phyloP scores from a whole-genome alignment of 1,139 yeast species.

The Casaregolazyma suthepensis region DNA sequence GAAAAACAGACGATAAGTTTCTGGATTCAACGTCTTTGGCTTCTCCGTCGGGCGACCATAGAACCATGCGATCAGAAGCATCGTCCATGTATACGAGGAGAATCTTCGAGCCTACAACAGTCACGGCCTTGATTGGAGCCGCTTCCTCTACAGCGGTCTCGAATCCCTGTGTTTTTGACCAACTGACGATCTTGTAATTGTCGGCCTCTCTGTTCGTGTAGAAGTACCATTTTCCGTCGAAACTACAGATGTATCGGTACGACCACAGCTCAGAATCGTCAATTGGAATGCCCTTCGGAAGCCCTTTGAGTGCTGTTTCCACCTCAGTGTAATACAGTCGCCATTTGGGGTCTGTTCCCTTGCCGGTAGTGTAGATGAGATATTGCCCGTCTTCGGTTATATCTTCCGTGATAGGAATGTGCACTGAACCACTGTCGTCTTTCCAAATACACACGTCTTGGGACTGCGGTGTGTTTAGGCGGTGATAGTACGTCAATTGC shows the following conservation, averaged over 20 bases:
- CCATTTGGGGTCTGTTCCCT: conserved; percentile 3
- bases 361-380: conserved; percentile 1
- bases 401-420: conserved; percentile 6
- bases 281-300: background rate
- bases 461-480: conserved; percentile 5
- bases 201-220: conserved; percentile 6
- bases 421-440: conserved; percentile 6
- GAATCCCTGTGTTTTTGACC: conserved; percentile 1
- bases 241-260: conserved; percentile 5
- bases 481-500: conserved; percentile 4
- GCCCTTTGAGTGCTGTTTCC: background rate
- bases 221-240: conserved; percentile 7
- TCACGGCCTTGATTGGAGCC: conserved; percentile 1
- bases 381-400: conserved; percentile 9
- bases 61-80: conserved; percentile 1
- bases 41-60: conserved; percentile 3
- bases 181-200: conserved; percentile 6
- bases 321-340: conserved; percentile 2
- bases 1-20: conserved; percentile 2
- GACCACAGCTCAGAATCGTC: conserved; percentile 1
- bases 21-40: background rate
- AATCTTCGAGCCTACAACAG: conserved; percentile 4
- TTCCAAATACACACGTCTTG: conserved; percentile 8
- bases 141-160: conserved; percentile 3
- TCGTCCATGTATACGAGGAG: conserved; percentile 7